A percentile compares a stretch with the other conserved stretches of the same genome.
Conservation (phyloP, 352 stramenopile species). For the Elongisporangium undulatum region DNA sequence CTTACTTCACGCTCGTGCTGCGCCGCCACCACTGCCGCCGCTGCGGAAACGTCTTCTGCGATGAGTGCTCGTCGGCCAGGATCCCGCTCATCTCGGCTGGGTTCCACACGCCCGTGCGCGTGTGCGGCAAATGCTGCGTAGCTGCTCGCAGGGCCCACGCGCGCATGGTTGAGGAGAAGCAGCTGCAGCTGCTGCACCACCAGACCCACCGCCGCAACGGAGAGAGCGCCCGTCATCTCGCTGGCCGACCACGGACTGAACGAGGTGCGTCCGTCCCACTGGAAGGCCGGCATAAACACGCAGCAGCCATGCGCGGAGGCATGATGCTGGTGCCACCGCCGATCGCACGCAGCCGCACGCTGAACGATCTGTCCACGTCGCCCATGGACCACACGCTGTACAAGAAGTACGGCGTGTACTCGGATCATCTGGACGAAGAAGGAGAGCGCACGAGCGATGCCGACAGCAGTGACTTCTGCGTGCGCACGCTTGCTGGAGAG, state of each 20-base stretch:
- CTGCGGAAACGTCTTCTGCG: constrained; percentile 90
- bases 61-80: constrained; percentile 75
- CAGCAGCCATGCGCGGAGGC: neutral
- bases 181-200: constrained; percentile 20
- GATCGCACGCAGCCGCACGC: neutral
- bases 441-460: constrained; percentile 13
- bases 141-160: constrained; percentile 67
- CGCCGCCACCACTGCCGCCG: constrained; percentile 83
- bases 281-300: neutral
- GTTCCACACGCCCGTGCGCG: constrained; percentile 66
- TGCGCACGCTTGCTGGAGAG: constrained; percentile 67
- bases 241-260: neutral
- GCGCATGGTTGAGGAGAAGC: constrained; percentile 57
- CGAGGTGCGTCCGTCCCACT: neutral
- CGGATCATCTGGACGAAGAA: constrained; percentile 18
- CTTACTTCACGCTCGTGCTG: constrained; percentile 66
- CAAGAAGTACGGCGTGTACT: constrained; percentile 11
- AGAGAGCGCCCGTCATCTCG: neutral
- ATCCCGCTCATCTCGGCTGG: constrained; percentile 69
- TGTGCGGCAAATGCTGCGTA: constrained; percentile 78
- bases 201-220: constrained; percentile 27
- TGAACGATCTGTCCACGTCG: neutral
- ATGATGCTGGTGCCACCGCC: neutral
- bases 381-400: constrained; percentile 6
- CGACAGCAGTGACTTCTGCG: constrained; percentile 10